A percentile compares a stretch with the other conserved stretches of the same genome.
phyloP scores from a whole-genome alignment of 2,329 filamentous ascomycete genomes.

The Diaporthe vaccinii region DNA sequence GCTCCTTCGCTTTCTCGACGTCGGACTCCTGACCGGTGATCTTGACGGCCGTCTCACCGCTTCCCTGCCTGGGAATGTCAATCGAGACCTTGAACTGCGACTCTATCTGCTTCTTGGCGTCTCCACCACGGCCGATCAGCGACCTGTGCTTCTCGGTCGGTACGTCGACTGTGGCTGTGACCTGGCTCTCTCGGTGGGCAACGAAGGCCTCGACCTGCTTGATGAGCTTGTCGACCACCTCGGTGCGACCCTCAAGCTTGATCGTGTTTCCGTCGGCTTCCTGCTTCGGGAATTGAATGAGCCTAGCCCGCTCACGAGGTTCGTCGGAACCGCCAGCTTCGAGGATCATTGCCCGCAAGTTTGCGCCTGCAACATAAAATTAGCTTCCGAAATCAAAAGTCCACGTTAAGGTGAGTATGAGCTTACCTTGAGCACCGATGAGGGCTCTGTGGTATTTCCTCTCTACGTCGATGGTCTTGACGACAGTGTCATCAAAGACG shows the following conservation, averaged over 20 bases:
- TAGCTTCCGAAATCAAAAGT: conserved; percentile 47
- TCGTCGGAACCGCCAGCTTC: conserved; percentile 92
- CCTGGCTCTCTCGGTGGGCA: conserved; percentile 84
- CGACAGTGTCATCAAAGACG: conserved; percentile 90
- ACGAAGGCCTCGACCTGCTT: conserved; percentile 86
- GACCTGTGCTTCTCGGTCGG: conserved; percentile 90
- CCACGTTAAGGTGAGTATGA: conserved; percentile 22
- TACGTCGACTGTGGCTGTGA: conserved; percentile 83
- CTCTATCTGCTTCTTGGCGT: conserved; percentile 87
- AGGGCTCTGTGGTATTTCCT: conserved; percentile 92
- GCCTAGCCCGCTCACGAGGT: conserved; percentile 84
- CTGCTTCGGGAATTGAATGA: conserved; percentile 94
- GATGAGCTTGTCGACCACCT: conserved; percentile 90
- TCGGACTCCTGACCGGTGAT: conserved; percentile 83
- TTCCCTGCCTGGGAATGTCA: conserved; percentile 92
- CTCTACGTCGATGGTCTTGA: conserved; percentile 88
- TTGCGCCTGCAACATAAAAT: conserved; percentile 73
- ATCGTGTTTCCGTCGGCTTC: conserved; percentile 87
- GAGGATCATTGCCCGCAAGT: conserved; percentile 87
- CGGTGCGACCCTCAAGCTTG: conserved; percentile 86
- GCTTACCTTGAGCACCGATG: conserved; percentile 89
- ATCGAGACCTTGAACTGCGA: conserved; percentile 87
- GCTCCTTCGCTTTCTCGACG: conserved; percentile 87
- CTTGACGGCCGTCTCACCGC: conserved; percentile 87
- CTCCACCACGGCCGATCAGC: conserved; percentile 92